Conservation (phyloP, 2,329 filamentous ascomycete species). For the Triangularia verruculosa region DNA sequence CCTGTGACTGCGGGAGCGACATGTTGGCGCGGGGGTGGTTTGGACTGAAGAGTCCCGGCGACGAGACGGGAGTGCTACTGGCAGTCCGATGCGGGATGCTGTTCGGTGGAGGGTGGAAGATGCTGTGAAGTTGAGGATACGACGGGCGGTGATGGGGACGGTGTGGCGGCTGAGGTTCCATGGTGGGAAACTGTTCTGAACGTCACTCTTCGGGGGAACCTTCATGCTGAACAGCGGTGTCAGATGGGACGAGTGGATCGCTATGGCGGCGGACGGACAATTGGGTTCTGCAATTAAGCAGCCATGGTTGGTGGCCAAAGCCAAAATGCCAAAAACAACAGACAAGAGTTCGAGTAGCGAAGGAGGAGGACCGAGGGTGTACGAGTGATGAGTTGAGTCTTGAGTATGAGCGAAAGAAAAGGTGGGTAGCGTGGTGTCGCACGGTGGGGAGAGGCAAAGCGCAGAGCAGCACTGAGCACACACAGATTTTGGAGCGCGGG, state of each 20-base stretch:
- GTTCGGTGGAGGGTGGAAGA: conserved; percentile 35
- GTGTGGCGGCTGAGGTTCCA: conserved; percentile 28
- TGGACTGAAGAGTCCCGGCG: conserved; percentile 60
- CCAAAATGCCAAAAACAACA: conserved; percentile 7
- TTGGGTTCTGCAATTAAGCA: conserved; percentile 19
- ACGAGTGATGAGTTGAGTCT: conserved; percentile 1
- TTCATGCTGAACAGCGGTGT: conserved; percentile 27
- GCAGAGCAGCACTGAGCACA: neutral
- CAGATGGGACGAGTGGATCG: conserved; percentile 11
- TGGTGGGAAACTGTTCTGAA: conserved; percentile 23
- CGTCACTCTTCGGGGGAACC: conserved; percentile 17
- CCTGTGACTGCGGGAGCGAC: conserved; percentile 37
- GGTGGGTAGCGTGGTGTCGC: conserved; percentile 14
- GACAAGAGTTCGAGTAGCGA: conserved; percentile 7
- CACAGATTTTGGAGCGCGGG: conserved; percentile 16
- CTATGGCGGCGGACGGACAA: conserved; percentile 10
- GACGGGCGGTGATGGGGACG: conserved; percentile 23
- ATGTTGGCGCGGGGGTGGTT: conserved; percentile 42
- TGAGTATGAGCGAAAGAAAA: conserved; percentile 18
- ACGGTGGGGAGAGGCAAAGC: conserved; percentile 11
- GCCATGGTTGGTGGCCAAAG: conserved; percentile 14
- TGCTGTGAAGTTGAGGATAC: conserved; percentile 36
- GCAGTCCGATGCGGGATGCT: conserved; percentile 48
- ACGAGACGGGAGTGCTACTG: conserved; percentile 57
- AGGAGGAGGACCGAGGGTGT: conserved; percentile 5